Percentiles rank a stretch among this genome's conserved stretches.
phyloP scores from a whole-genome alignment of 2,329 filamentous ascomycete genomes.

The Paecilomyces niveus region DNA sequence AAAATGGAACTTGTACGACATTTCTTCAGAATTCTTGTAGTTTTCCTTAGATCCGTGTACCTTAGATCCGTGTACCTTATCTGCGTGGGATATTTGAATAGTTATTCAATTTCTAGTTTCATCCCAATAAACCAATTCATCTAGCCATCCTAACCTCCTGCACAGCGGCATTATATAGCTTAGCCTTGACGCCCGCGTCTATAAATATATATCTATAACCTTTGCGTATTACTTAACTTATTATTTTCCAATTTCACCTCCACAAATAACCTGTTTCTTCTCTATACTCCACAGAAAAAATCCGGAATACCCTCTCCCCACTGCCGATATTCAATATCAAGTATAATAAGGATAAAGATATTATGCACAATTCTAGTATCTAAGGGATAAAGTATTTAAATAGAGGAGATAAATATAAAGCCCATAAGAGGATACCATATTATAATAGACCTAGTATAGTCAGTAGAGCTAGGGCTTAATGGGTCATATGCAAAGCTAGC shows the following conservation, averaged over 20 bases:
- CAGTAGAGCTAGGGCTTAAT: too few species aligned
- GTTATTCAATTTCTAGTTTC: not conserved
- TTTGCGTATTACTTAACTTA: constrained; percentile 87
- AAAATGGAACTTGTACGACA: not conserved
- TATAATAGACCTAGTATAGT: too few species aligned
- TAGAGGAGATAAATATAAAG: too few species aligned
- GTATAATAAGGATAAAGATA: too few species aligned
- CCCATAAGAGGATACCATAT: too few species aligned
- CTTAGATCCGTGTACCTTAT: too few species aligned
- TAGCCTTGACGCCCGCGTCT: constrained; percentile 75
- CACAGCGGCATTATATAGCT: constrained; percentile 63
- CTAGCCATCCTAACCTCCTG: constrained; percentile 40
- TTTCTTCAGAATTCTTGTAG: not conserved
- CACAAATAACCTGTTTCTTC: constrained; percentile 57
- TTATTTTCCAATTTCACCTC: constrained; percentile 85
- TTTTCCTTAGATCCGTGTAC: not conserved
- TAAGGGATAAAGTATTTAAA: too few species aligned
- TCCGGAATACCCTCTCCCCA: constrained; percentile 86
- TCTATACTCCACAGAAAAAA: constrained; percentile 71
- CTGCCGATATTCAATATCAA: constrained; percentile 63
- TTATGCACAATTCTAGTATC: too few species aligned
- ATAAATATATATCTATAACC: constrained; percentile 96
- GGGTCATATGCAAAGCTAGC: too few species aligned
- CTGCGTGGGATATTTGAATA: too few species aligned
- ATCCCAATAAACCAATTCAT: not conserved